Evolutionary conservation across 257 asterid genomes (phyloP).

Genomic region (Fraxinus anomala): DNA sequence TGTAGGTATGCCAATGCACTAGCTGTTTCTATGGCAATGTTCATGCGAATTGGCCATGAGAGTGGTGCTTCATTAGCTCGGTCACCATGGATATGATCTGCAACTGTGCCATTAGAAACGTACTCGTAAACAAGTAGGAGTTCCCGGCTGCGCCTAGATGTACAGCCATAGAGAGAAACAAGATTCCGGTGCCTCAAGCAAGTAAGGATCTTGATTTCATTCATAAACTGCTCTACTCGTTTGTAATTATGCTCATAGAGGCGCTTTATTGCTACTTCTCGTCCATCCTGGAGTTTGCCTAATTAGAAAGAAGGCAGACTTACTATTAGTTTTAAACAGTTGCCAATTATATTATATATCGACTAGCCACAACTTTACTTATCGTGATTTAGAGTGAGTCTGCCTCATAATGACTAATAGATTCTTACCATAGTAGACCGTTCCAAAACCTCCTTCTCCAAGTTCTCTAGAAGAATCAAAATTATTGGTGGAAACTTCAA

Average conservation of each 20-base stretch:
- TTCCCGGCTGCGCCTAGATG: slow-evolving; percentile 50
- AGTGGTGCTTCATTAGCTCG: slow-evolving; percentile 28
- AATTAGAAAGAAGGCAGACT: background rate
- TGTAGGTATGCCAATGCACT: slow-evolving; percentile 60
- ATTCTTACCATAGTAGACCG: slow-evolving; percentile 52
- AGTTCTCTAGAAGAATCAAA: slow-evolving; percentile 47
- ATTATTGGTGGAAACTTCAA: slow-evolving; percentile 45
- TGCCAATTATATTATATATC: background rate
- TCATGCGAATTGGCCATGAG: slow-evolving; percentile 47
- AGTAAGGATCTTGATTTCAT: slow-evolving; percentile 51
- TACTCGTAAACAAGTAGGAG: slow-evolving; percentile 63
- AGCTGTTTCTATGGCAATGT: slow-evolving; percentile 59
- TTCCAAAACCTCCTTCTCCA: slow-evolving; percentile 65
- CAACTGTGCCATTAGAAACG: slow-evolving; percentile 56
- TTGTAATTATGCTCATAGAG: slow-evolving; percentile 49
- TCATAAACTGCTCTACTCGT: slow-evolving; percentile 58
- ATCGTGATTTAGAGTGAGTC: background rate
- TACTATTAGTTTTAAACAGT: background rate
- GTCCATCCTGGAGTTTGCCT: slow-evolving; percentile 59
- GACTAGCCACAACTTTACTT: no score
- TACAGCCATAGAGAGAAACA: slow-evolving; percentile 55
- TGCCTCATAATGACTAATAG: background rate
- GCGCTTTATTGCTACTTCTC: slow-evolving; percentile 65
- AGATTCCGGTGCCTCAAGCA: slow-evolving; percentile 48
- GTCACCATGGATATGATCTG: slow-evolving; percentile 62